A percentile compares a stretch with the other conserved stretches of the same genome.
phyloP scores from a whole-genome alignment of 164 flowering plant species.

The Warburgia ugandensis region DNA sequence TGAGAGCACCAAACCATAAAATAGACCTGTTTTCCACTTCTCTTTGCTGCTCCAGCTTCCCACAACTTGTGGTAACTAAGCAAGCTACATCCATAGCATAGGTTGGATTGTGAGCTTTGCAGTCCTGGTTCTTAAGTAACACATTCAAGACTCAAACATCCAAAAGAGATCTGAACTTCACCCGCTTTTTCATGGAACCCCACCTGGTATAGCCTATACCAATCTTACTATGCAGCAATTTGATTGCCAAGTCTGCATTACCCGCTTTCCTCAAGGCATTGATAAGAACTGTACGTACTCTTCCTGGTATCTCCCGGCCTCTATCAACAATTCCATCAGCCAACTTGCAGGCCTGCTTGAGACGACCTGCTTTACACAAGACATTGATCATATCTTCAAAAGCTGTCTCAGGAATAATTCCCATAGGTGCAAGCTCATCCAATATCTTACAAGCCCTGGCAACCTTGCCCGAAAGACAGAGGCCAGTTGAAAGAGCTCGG shows the following conservation, averaged over 20 bases:
- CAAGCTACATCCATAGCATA: too few species aligned
- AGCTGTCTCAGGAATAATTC: slow-evolving; percentile 68
- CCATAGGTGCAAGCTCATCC: slow-evolving; percentile 60
- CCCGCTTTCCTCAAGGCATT: slow-evolving; percentile 98
- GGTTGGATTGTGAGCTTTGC: too few species aligned
- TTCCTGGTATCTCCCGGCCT: slow-evolving; percentile 88
- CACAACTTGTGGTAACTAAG: too few species aligned
- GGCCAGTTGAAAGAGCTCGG: slow-evolving; percentile 80
- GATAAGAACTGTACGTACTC: slow-evolving; percentile 62
- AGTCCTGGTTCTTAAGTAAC: too few species aligned
- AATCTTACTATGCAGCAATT: slow-evolving; percentile 88
- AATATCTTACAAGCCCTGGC: slow-evolving; percentile 78
- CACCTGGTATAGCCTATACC: slow-evolving; percentile 85
- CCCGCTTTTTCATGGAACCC: slow-evolving; percentile 77
- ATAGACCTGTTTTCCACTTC: too few species aligned
- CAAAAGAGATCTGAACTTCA: slow-evolving; percentile 60
- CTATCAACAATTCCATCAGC: slow-evolving; percentile 94
- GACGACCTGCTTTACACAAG: slow-evolving; percentile 74
- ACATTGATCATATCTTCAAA: slow-evolving; percentile 85
- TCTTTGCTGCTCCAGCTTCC: too few species aligned
- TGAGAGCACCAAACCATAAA: too few species aligned
- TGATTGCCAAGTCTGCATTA: slow-evolving; percentile 72
- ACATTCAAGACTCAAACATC: too few species aligned
- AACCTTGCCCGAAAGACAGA: slow-evolving; percentile 88
- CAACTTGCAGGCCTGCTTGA: slow-evolving; percentile 85